Base-by-base conservation (phyloP, 306 rosid genomes). In the Cicer bijugum region DNA sequence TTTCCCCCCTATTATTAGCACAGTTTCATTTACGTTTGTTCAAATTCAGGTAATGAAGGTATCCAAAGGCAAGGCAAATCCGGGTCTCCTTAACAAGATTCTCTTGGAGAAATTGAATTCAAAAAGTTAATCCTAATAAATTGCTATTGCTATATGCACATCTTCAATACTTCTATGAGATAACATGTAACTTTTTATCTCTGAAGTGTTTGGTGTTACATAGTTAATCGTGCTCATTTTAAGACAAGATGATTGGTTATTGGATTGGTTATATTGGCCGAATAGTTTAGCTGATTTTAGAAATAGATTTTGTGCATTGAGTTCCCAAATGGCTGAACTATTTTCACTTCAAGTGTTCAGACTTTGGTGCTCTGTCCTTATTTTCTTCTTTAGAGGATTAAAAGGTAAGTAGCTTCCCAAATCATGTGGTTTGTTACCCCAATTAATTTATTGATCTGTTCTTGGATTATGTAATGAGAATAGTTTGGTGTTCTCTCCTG, bases 61-160 rank as follows among this genome's bases (percentile, higher is more conserved):
- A 69, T 94, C 99, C 19, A 94, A 91, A 86, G 99, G 97, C 62
- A 94, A 94, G 84, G 96, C 99, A 82, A 94, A 89, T 78, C 97
- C 99, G 0, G 88, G 88, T 74, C 80, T 94, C 51, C 81, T 94
- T 23, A 94, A 88, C 91, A 91, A 88, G 87, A 88, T 94, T 69
- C 97, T 94, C 51, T 61, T 87, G 70, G 91, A 89, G 79, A 91
- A 88, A 78, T 79, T 94, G 73, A 88, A 91, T 57, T 86, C 91
- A 53, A 57, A 85, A 82, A 89, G 87, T 86, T 94, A 86, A 89
- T 75, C 28, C 17, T 65, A 71, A 51, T 35, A 53, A 28, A 72
- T 74, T 28, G 8, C 35, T 44, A 39, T 74, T n/a, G 16, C 46
- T 47, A 51, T 46, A 5, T 47, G 23, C 60, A 15, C 6, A 2